These are phyloP conservation scores for Cubamyces sp. DNA, from an alignment of 768 basidiomycete genomes.

Conservation along the genomic window DNA sequence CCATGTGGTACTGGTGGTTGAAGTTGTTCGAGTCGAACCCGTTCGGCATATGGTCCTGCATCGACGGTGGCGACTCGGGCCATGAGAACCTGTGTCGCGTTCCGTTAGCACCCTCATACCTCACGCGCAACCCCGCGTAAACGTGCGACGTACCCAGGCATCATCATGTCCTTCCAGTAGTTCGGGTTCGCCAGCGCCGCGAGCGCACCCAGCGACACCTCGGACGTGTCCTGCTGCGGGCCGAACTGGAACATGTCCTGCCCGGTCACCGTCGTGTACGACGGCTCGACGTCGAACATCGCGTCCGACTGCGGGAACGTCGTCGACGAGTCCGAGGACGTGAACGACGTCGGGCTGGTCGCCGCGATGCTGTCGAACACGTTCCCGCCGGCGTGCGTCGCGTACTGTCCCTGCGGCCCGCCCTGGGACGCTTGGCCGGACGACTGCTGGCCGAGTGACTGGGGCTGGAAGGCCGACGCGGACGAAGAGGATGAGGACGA, in stretches of 20 bases:
- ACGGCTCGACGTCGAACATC: conserved; percentile 42
- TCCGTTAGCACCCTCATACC: neutral
- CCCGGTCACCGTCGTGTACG: conserved; percentile 46
- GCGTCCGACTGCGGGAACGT: conserved; percentile 20
- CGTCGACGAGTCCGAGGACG: conserved; percentile 13
- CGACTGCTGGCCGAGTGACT: neutral
- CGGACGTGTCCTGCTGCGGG: conserved; percentile 37
- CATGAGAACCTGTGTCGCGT: conserved; percentile 18
- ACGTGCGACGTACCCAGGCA: conserved; percentile 64
- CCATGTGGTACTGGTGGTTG: conserved; percentile 12
- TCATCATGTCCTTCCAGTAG: conserved; percentile 84
- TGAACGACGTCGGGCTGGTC: conserved; percentile 22
- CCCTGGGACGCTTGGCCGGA: no score
- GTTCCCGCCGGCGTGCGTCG: neutral
- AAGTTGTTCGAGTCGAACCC: conserved; percentile 12
- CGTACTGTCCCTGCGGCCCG: neutral
- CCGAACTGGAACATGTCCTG: conserved; percentile 25
- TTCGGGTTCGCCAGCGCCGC: conserved; percentile 68
- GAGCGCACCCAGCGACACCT: conserved; percentile 71
- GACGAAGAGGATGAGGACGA: conserved; percentile 6
- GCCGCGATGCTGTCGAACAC: conserved; percentile 12
- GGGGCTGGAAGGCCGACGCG: neutral
- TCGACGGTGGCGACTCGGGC: conserved; percentile 26
- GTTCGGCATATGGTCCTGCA: conserved; percentile 13
- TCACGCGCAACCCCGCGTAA: neutral